These are phyloP conservation scores for Camellia japonica DNA, from an alignment of 148 eudicot genomes.

Conservation along the genomic window DNA sequence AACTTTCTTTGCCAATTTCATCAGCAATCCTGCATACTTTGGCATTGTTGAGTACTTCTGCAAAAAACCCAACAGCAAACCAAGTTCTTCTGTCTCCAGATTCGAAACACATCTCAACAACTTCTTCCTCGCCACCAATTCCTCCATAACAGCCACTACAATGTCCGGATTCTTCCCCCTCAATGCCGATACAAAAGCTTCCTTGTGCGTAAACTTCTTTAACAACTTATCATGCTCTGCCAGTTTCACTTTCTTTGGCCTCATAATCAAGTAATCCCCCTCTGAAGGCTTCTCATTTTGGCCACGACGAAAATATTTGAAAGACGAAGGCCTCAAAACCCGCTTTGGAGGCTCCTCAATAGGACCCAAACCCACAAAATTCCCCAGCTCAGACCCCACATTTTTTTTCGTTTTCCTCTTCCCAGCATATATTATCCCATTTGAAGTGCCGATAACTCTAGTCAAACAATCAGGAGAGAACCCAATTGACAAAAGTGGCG, in stretches of 20 bases:
- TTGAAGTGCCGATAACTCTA: constrained; percentile 73
- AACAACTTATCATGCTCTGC: constrained; percentile 77
- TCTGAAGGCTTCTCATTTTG: constrained; percentile 75
- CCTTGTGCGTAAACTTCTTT: constrained; percentile 90
- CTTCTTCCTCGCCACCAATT: constrained; percentile 81
- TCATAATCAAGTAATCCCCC: constrained; percentile 66
- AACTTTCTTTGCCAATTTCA: constrained; percentile 73
- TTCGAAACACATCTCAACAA: constrained; percentile 58
- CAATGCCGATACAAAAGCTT: constrained; percentile 78
- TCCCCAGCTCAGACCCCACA: constrained; percentile 29
- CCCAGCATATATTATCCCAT: constrained; percentile 73
- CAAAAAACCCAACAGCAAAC: constrained; percentile 54
- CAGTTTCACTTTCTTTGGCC: constrained; percentile 66
- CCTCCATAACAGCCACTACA: constrained; percentile 88
- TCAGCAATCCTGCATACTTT: constrained; percentile 62
- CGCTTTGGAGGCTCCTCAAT: constrained; percentile 43
- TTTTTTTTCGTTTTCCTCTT: constrained; percentile 58
- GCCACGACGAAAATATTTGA: constrained; percentile 85
- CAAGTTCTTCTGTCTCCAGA: constrained; percentile 72
- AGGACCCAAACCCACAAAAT: constrained; percentile 30
- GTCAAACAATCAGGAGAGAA: constrained; percentile 74
- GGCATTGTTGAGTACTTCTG: constrained; percentile 73
- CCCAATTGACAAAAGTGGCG: constrained; percentile 76
- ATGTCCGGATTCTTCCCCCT: constrained; percentile 62
- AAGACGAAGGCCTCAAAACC: constrained; percentile 61